Evolutionary conservation across 176 grass and related monocot species (phyloP).

Genomic region (Oropetium thomaeum): DNA sequence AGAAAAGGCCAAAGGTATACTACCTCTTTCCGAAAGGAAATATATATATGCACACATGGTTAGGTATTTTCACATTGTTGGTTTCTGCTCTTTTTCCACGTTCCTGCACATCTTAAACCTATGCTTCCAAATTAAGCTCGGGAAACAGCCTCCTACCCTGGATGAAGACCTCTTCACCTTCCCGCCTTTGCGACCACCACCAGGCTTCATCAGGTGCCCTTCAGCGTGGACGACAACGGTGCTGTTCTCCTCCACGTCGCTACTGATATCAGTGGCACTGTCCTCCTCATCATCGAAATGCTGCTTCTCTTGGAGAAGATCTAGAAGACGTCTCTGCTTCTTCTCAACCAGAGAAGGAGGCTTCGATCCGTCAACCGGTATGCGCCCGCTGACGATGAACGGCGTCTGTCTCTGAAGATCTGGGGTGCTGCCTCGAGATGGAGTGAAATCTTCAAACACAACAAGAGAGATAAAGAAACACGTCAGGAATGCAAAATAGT

Average conservation of each 20-base stretch:
- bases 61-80: constrained; percentile 27
- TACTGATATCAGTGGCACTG: constrained; percentile 8
- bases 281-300: constrained; percentile 32
- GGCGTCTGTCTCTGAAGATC: constrained; percentile 26
- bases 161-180: constrained; percentile 26
- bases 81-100: constrained; percentile 19
- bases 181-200: background rate
- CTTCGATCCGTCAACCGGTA: constrained; percentile 7
- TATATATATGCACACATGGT: background rate
- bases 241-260: constrained; percentile 15
- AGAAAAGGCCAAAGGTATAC: background rate
- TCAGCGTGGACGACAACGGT: constrained; percentile 24
- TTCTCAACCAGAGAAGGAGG: constrained; percentile 26
- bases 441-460: constrained; percentile 44
- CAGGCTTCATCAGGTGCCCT: constrained; percentile 2
- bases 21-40: background rate
- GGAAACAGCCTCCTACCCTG: constrained; percentile 49
- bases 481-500: background rate
- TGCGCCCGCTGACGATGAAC: background rate
- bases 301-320: constrained; percentile 68
- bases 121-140: constrained; percentile 31
- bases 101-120: constrained; percentile 35
- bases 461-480: constrained; percentile 7
- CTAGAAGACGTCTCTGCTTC: constrained; percentile 52
- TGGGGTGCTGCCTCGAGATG: constrained; percentile 54